These are phyloP conservation scores for Avena atlantica DNA, from an alignment of 176 grass and related monocot genomes.

Conservation along the genomic window DNA sequence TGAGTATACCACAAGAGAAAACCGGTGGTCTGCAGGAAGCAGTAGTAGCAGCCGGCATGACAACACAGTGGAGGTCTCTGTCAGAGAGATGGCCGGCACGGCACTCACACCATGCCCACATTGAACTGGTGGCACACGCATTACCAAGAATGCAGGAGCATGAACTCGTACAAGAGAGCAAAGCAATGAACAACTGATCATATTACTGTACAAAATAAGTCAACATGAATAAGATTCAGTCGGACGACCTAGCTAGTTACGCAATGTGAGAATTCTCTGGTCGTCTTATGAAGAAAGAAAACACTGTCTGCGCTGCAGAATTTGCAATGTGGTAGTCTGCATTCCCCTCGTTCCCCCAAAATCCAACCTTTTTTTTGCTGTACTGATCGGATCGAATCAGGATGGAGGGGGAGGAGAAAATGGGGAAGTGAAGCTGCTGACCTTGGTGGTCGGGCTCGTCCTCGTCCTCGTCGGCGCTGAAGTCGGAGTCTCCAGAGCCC, in stretches of 20 bases:
- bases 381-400: slow-evolving; percentile 26
- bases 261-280: neutral
- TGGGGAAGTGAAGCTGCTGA: neutral
- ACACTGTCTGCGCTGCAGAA: neutral
- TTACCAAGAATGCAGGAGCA: neutral
- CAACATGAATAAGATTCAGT: neutral
- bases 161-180: neutral
- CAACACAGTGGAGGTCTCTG: slow-evolving; percentile 17
- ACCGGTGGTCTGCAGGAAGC: neutral
- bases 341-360: slow-evolving; percentile 13
- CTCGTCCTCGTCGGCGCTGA: slow-evolving; percentile 84
- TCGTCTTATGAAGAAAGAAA: neutral
- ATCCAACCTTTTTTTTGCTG: neutral
- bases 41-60: neutral
- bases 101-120: slow-evolving; percentile 15
- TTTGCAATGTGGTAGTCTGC: slow-evolving; percentile 23
- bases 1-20: slow-evolving; percentile 14
- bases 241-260: neutral
- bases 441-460: slow-evolving; percentile 66
- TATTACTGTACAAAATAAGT: neutral
- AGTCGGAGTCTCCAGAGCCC: slow-evolving; percentile 69
- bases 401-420: neutral
- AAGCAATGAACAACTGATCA: neutral
- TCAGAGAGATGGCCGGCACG: neutral
- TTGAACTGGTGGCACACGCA: neutral